Percentiles rank a stretch among this genome's conserved stretches.
Conservation (phyloP, 371 early-diverging fungal genomes). For the Mortierella sp. region DNA sequence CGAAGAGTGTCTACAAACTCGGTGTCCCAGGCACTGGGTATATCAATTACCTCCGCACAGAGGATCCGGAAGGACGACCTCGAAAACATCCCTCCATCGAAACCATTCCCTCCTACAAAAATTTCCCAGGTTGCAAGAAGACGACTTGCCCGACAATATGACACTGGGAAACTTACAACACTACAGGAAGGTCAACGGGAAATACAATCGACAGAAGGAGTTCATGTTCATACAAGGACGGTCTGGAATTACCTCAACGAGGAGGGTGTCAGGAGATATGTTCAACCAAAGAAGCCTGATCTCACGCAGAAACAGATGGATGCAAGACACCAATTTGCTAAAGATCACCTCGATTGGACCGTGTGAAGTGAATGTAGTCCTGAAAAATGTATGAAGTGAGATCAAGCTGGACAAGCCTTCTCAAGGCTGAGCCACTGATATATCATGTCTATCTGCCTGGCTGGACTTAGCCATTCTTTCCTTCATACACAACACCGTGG, state of each 20-base stretch:
- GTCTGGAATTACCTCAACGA: neutral
- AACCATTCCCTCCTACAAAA: neutral
- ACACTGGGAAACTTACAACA: neutral
- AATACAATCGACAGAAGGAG: neutral
- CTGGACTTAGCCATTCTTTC: too few relatives aligned
- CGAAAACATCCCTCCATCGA: constrained; percentile 13
- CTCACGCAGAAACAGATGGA: constrained; percentile 4
- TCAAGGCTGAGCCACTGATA: too few relatives aligned
- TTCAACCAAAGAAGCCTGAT: constrained; percentile 9
- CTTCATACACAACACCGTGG: too few relatives aligned
- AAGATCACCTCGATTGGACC: neutral
- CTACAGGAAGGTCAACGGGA: constrained; percentile 6
- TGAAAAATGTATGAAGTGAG: too few relatives aligned
- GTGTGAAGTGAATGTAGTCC: too few relatives aligned
- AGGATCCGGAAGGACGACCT: neutral
- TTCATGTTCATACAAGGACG: constrained; percentile 3
- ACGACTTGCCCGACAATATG: constrained; percentile 3
- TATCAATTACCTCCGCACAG: neutral
- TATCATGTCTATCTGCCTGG: too few relatives aligned
- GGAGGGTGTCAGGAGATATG: constrained; percentile 4
- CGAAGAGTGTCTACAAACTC: too few relatives aligned
- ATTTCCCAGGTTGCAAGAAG: neutral
- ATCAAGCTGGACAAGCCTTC: too few relatives aligned
- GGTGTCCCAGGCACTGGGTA: neutral
- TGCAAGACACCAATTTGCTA: neutral